phyloP scores from a whole-genome alignment of 148 eudicot genomes.

The Diospyros lotus region DNA sequence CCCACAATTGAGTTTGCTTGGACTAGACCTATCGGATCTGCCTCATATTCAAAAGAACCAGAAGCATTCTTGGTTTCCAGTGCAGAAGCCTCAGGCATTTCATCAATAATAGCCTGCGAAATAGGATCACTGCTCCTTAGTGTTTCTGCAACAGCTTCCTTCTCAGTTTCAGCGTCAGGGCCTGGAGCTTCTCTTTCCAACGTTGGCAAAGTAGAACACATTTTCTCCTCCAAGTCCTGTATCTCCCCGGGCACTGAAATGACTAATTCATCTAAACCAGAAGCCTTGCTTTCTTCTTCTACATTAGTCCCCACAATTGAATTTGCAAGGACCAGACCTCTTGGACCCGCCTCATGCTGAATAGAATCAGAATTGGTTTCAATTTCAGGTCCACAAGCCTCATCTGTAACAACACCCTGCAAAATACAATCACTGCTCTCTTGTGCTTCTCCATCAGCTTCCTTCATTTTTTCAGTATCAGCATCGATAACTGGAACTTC shows the following conservation, averaged over 20 bases:
- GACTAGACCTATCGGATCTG: not conserved
- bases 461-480: not conserved
- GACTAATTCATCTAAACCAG: too few species aligned
- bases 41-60: not conserved
- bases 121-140: too few species aligned
- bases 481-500: slow-evolving; percentile 1
- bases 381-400: slow-evolving; percentile 7
- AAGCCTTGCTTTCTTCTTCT: not conserved
- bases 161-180: not conserved
- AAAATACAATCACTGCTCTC: not conserved
- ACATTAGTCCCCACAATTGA: not conserved
- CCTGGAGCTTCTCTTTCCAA: not conserved
- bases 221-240: not conserved
- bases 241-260: not conserved
- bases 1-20: not conserved
- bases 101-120: too few species aligned
- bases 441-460: not conserved
- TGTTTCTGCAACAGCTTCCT: too few species aligned
- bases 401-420: not conserved
- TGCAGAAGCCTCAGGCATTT: not conserved
- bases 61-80: not conserved
- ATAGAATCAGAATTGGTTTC: not conserved
- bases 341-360: slow-evolving; percentile 8
- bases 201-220: not conserved
- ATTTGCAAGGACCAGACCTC: slow-evolving; percentile 5